Evolutionary conservation across 257 asterid genomes (phyloP).

Genomic region (Forsythia suspensa): DNA sequence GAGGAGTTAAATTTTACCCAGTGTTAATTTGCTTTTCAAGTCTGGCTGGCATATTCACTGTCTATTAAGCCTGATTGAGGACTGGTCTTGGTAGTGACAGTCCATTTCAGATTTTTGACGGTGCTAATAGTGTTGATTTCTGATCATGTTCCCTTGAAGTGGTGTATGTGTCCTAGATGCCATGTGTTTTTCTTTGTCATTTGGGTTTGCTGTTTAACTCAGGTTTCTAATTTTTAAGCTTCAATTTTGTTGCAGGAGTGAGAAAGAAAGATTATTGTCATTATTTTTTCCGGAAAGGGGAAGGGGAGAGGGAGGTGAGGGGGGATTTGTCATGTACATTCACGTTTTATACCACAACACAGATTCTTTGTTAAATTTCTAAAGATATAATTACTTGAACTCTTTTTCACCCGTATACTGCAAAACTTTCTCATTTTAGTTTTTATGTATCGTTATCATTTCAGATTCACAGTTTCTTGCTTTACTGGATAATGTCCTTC

Average conservation of each 20-base stretch:
- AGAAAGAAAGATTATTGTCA: not conserved
- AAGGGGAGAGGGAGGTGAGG: not conserved
- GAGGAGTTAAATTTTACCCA: not conserved
- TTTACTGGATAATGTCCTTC: conserved; percentile 3
- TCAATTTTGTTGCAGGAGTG: not conserved
- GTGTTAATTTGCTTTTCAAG: conserved; percentile 1
- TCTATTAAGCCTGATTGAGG: not conserved
- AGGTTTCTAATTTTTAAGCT: not conserved
- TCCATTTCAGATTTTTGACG: not conserved
- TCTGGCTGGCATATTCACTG: not conserved
- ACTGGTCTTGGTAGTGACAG: not conserved
- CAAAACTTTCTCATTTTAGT: not conserved
- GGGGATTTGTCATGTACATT: not conserved
- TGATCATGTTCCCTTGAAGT: not conserved
- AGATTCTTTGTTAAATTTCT: too few relatives aligned
- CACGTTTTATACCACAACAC: not conserved
- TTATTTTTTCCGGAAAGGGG: too few relatives aligned
- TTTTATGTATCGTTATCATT: not conserved
- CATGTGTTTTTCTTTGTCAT: not conserved
- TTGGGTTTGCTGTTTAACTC: not conserved
- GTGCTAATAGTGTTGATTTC: not conserved
- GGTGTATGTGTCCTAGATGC: not conserved
- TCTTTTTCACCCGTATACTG: not conserved
- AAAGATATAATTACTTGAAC: not conserved
- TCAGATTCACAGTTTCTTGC: conserved; percentile 3